Conservation (phyloP, 225 moss, liverwort and hornwort genomes). For the Sphagnum tenellum region DNA sequence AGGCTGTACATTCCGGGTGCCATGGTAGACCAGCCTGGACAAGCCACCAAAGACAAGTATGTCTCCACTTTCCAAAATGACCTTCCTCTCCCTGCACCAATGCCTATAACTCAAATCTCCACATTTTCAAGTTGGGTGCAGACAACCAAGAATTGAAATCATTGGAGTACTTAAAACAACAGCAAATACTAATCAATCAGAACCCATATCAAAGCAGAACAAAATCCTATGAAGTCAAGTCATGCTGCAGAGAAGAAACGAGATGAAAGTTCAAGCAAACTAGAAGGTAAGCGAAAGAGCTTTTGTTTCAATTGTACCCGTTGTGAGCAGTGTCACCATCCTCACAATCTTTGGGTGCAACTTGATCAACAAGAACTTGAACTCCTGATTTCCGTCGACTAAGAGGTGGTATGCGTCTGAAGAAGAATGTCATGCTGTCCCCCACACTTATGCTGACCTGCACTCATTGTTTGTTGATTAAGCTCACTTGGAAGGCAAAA, state of each 20-base stretch:
- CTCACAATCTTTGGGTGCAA: conserved; percentile 43
- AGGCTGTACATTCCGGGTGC: conserved; percentile 72
- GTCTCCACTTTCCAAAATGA: conserved; percentile 69
- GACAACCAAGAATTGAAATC: no score
- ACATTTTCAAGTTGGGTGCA: no score
- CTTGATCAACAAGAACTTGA: conserved; percentile 53
- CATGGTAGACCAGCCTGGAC: conserved; percentile 77
- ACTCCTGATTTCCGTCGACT: conserved; percentile 74
- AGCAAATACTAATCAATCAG: no score
- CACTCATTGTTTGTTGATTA: conserved; percentile 1
- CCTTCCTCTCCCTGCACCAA: conserved; percentile 53
- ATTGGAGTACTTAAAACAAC: no score
- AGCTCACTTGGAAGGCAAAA: no score
- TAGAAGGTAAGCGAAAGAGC: no score
- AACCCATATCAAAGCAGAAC: no score
- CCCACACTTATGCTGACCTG: conserved; percentile 90
- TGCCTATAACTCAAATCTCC: not conserved
- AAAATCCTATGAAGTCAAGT: no score
- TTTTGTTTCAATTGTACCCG: conserved; percentile 17
- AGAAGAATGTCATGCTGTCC: conserved; percentile 91
- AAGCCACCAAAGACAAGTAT: conserved; percentile 75
- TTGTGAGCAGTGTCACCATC: conserved; percentile 76
- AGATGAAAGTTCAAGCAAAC: no score
- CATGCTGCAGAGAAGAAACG: no score
- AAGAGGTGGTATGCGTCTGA: conserved; percentile 68